phyloP scores from a whole-genome alignment of 148 eudicot genomes.

The Rhododendron griersonianum region DNA sequence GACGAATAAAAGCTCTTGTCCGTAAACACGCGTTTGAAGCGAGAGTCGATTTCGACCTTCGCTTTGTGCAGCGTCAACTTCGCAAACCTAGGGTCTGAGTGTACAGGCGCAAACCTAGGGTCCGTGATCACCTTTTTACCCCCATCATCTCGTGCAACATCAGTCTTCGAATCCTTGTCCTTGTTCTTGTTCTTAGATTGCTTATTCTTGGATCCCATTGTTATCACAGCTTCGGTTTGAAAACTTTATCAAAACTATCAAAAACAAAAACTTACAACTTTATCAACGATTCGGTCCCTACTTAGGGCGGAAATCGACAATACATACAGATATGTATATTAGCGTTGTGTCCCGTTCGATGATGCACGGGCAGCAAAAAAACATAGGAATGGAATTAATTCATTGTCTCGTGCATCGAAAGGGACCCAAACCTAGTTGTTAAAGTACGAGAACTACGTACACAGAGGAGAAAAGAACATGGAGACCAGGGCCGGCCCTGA shows the following conservation, averaged over 20 bases:
- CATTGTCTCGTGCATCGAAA: too few relatives aligned
- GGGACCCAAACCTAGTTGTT: too few relatives aligned
- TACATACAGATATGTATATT: too few relatives aligned
- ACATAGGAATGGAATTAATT: too few relatives aligned
- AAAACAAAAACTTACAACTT: neutral
- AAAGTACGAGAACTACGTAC: too few relatives aligned
- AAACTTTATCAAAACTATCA: neutral
- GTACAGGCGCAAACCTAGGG: conserved; percentile 57
- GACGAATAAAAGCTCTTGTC: conserved; percentile 58
- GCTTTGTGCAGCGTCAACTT: conserved; percentile 48
- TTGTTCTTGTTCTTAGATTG: conserved; percentile 13
- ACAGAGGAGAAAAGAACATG: too few relatives aligned
- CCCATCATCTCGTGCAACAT: neutral
- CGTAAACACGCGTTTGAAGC: conserved; percentile 58
- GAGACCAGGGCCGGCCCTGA: too few relatives aligned
- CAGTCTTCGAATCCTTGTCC: neutral
- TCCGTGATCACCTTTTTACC: conserved; percentile 39
- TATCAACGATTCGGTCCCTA: neutral
- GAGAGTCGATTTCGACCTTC: conserved; percentile 63
- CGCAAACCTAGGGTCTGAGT: conserved; percentile 77
- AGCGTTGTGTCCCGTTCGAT: too few relatives aligned
- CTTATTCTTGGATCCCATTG: conserved; percentile 51
- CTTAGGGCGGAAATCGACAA: too few relatives aligned
- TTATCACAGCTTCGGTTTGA: neutral
- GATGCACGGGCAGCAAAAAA: too few relatives aligned